These are phyloP conservation scores for Stachybotrys elegans DNA, from an alignment of 2,329 filamentous ascomycete genomes.

Conservation along the genomic window DNA sequence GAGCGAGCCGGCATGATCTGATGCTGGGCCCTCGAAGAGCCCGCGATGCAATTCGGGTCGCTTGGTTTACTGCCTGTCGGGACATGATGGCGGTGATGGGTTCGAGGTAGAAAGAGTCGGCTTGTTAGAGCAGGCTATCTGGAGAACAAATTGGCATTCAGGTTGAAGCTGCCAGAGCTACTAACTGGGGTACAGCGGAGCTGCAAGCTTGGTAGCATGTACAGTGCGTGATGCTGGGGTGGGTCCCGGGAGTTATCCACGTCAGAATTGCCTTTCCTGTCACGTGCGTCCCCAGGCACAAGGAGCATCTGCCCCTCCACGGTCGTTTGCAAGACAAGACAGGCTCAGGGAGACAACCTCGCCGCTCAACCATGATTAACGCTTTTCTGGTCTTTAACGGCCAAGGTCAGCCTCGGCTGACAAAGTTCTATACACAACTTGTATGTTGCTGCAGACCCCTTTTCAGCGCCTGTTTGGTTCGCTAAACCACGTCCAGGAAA, in stretches of 20 bases:
- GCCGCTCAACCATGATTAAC: constrained; percentile 73
- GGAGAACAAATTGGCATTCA: too few relatives aligned
- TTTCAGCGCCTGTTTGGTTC: constrained; percentile 5
- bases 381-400: constrained; percentile 98
- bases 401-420: constrained; percentile 90
- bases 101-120: background rate
- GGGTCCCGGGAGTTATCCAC: too few relatives aligned
- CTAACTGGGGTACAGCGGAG: too few relatives aligned
- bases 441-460: constrained; percentile 38
- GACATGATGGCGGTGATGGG: constrained; percentile 19
- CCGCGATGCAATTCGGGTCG: constrained; percentile 31
- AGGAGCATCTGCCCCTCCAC: too few relatives aligned
- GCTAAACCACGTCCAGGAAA: constrained; percentile 59
- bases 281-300: constrained; percentile 2
- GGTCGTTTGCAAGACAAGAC: too few relatives aligned
- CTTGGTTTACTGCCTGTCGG: constrained; percentile 26
- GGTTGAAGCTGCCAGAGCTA: too few relatives aligned
- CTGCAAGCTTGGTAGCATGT: too few relatives aligned
- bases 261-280: background rate
- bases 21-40: constrained; percentile 21
- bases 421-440: constrained; percentile 97
- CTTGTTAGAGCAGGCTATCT: too few relatives aligned
- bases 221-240: too few relatives aligned
- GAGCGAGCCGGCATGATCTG: constrained; percentile 12
- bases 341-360: too few relatives aligned